phyloP scores from a whole-genome alignment of 257 asterid genomes.

The Solanum virginianum region DNA sequence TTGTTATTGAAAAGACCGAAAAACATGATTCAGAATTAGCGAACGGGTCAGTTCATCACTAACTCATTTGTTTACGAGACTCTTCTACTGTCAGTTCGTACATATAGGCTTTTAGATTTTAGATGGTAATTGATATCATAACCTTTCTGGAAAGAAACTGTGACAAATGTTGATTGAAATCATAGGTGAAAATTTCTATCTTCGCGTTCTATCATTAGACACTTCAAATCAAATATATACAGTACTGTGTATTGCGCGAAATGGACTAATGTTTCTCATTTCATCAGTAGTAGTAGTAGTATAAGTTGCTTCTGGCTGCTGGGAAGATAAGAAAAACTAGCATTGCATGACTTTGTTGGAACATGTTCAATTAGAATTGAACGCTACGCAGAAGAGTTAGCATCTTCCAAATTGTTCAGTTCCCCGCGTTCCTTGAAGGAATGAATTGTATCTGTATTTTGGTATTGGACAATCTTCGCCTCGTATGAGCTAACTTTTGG shows the following conservation, averaged over 20 bases:
- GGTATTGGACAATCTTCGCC: not conserved
- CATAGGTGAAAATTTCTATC: not conserved
- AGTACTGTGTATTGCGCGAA: not conserved
- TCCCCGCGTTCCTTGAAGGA: not conserved
- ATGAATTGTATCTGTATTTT: not conserved
- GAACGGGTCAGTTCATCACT: conserved; percentile 35
- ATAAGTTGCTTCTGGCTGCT: not conserved
- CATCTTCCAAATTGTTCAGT: not conserved
- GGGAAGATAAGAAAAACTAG: not conserved
- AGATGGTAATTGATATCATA: not conserved
- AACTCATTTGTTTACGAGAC: not conserved
- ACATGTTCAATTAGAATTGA: not conserved
- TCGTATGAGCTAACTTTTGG: not conserved
- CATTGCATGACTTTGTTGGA: not conserved
- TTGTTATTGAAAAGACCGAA: conserved; percentile 43
- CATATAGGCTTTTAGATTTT: not conserved
- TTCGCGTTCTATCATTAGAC: not conserved
- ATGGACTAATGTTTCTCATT: not conserved
- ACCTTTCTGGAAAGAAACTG: not conserved
- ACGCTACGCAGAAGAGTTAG: not conserved
- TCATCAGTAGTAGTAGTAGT: not conserved
- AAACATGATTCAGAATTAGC: conserved; percentile 17
- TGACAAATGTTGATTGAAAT: not conserved
- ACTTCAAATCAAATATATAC: not conserved
- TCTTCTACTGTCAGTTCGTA: not conserved